phyloP scores from a whole-genome alignment of 2,329 filamentous ascomycete species.

The Scytalidium lignicola region DNA sequence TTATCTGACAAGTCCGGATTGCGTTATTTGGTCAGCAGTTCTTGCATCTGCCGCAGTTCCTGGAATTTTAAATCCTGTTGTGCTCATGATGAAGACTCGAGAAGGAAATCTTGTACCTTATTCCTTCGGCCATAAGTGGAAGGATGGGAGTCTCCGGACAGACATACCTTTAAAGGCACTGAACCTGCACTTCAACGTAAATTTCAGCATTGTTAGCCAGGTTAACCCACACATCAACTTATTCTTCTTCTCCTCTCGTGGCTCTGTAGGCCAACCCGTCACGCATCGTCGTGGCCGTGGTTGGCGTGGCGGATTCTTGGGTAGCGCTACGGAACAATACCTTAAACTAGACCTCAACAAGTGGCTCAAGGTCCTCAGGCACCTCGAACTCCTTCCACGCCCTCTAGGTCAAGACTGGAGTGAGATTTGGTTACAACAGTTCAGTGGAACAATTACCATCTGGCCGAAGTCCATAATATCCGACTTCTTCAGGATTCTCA shows the following conservation, averaged over 20 bases:
- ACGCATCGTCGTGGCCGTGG: constrained; percentile 90
- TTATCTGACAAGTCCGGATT: constrained; percentile 91
- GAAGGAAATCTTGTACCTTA: constrained; percentile 79
- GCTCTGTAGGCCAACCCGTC: constrained; percentile 85
- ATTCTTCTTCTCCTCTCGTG: constrained; percentile 96
- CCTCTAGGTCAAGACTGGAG: constrained; percentile 95
- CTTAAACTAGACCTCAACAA: constrained; percentile 96
- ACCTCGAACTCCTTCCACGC: constrained; percentile 85
- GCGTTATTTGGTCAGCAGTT: constrained; percentile 97
- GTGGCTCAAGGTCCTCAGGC: constrained; percentile 91
- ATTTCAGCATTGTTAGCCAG: constrained; percentile 83
- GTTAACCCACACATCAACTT: constrained; percentile 98
- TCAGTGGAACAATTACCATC: constrained; percentile 91
- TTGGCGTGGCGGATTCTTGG: constrained; percentile 93
- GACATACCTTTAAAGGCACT: constrained; percentile 93
- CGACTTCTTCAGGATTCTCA: constrained; percentile 82
- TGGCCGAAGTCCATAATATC: constrained; percentile 78
- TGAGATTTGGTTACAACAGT: constrained; percentile 92
- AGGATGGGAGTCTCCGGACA: constrained; percentile 88
- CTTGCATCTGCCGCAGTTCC: constrained; percentile 92
- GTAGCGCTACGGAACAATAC: constrained; percentile 87
- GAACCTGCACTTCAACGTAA: constrained; percentile 97
- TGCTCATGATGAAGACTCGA: constrained; percentile 82
- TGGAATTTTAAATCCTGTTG: constrained; percentile 90
- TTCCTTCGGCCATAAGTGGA: constrained; percentile 98